Base-by-base conservation (phyloP, 352 stramenopile species). In the Phytophthora pluvialis region DNA sequence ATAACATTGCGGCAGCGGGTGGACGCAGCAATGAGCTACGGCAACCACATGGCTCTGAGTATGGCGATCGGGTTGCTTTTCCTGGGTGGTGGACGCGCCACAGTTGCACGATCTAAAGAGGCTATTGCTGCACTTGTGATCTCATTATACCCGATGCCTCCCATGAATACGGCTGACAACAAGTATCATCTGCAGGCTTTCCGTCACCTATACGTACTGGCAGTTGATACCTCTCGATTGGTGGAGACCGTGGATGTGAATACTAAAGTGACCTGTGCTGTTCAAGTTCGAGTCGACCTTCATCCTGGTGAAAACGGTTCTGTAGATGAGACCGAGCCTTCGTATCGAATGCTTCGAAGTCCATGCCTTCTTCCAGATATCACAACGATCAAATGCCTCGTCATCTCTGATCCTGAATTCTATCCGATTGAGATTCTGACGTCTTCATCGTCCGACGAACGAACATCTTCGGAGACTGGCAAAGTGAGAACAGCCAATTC, bases 1-100 rank as follows among this genome's bases (percentile, higher is more conserved):
- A 67, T 94, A 56, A 92, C 88, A 28, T 49, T 96, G 45, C 79
- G 86, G 2, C 86, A 94, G 63, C 82, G 82, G n/a, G 79, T 90
- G 4, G 86, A 96, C 39, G 57, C 71, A 3, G 83, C 91, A 47
- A 88, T 98, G 33, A 95, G 86, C 10, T 99, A 99, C 58, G 98
- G 98, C 7, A 97, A 94, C 33, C 97, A 99, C 77, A 98, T 99
- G 94, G 84, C 90, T 12, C 83, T 98, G 44, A 95, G 86, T 39
- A 93, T 96, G 75, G 90, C 97, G 21, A 98, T 99, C 28, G 97
- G 97, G 0, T 74, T 99, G 49, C 78, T 99, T 6, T 99, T 99
- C 59, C 62, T 99, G 4, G 97, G 97, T 26, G 95, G 96, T 35
- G 98, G 98, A 0, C 94, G 91, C 50, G 89, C 84, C 13, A 99